Conservation (phyloP, 2,329 filamentous ascomycete genomes). For the Penicillium polonicum region DNA sequence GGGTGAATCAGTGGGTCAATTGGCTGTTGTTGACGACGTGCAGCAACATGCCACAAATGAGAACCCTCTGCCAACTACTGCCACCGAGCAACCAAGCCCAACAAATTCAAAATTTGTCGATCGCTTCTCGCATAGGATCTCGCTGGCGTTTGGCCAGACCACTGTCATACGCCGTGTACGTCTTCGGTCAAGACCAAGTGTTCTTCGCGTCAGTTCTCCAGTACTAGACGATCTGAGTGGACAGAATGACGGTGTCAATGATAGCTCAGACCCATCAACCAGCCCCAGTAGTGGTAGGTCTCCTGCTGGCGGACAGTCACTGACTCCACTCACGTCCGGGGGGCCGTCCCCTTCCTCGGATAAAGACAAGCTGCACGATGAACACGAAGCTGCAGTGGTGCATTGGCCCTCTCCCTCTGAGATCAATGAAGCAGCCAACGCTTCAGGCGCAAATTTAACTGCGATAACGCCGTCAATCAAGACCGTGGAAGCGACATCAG, state of each 20-base stretch:
- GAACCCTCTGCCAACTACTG: background rate
- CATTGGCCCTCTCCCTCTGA: constrained; percentile 3
- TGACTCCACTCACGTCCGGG: constrained; percentile 38
- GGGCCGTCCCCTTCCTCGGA: constrained; percentile 27
- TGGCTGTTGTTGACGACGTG: background rate
- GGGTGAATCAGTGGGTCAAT: background rate
- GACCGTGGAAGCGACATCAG: constrained; percentile 75
- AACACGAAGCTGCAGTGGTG: background rate
- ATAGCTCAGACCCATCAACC: constrained; percentile 37
- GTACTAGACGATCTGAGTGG: constrained; percentile 14
- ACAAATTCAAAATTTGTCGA: constrained; percentile 34
- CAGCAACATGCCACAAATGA: constrained; percentile 2
- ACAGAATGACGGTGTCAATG: constrained; percentile 30
- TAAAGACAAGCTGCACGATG: constrained; percentile 2
- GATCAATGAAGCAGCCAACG: background rate
- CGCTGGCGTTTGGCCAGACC: constrained; percentile 39
- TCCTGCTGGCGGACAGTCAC: constrained; percentile 31
- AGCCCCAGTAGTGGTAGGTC: constrained; percentile 30
- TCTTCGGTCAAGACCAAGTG: constrained; percentile 34
- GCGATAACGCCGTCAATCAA: constrained; percentile 35
- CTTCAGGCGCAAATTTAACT: background rate
- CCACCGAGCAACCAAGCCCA: constrained; percentile 18
- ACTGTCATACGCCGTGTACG: constrained; percentile 43
- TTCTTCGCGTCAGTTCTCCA: constrained; percentile 26
- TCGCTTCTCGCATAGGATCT: constrained; percentile 39